These are phyloP conservation scores for Rhinocladiella similis DNA, from an alignment of 2,329 filamentous ascomycete genomes.

Conservation along the genomic window DNA sequence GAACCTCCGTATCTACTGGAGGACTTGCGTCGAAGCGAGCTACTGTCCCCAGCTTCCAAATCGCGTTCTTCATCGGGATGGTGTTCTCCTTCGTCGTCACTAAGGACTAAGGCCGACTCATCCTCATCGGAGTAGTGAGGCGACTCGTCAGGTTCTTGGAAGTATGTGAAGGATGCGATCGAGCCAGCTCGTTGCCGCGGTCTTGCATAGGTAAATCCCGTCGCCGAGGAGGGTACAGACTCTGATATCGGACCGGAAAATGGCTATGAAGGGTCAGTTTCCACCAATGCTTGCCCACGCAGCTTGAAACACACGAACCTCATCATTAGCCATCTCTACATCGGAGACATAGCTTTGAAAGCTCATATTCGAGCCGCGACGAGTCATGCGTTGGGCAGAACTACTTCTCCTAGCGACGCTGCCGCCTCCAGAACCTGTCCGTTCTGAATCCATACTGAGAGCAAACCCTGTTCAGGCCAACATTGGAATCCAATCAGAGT, in stretches of 20 bases:
- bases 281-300: background rate
- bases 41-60: slow-evolving; percentile 37
- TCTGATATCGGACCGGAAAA: slow-evolving; percentile 93
- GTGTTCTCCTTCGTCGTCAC: slow-evolving; percentile 45
- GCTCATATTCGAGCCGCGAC: slow-evolving; percentile 1
- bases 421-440: background rate
- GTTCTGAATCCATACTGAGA: background rate
- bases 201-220: slow-evolving; percentile 86
- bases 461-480: background rate
- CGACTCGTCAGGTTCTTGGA: slow-evolving; percentile 68
- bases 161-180: slow-evolving; percentile 85
- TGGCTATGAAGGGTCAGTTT: slow-evolving; percentile 49
- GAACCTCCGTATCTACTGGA: slow-evolving; percentile 45
- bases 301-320: slow-evolving; percentile 56
- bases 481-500: background rate
- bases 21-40: slow-evolving; percentile 36
- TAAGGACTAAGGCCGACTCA: slow-evolving; percentile 43
- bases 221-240: slow-evolving; percentile 89
- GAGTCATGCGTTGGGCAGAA: background rate
- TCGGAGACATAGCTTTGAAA: slow-evolving; percentile 78
- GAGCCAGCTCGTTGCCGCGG: slow-evolving; percentile 69
- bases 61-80: slow-evolving; percentile 43
- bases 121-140: slow-evolving; percentile 53
- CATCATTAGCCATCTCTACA: slow-evolving; percentile 98
- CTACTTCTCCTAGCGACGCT: background rate